Evolutionary conservation across 2,329 filamentous ascomycete genomes (phyloP).

Genomic region (Coniochaeta ligniaria): DNA sequence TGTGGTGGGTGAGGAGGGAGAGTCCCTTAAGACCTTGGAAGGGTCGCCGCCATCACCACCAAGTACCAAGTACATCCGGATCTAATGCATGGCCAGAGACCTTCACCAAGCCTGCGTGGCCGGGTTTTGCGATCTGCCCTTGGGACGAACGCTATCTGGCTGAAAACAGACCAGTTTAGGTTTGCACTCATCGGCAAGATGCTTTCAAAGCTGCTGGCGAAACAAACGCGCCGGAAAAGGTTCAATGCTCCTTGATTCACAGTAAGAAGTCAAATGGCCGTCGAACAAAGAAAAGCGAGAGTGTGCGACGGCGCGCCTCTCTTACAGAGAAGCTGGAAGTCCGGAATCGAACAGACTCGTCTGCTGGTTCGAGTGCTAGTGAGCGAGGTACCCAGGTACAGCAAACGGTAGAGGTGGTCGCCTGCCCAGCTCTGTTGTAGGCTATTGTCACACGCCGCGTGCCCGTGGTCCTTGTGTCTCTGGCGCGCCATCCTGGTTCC

Average conservation of each 20-base stretch:
- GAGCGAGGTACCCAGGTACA: neutral
- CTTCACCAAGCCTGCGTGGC: neutral
- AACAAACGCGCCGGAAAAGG: neutral
- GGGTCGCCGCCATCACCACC: neutral
- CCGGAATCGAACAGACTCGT: neutral
- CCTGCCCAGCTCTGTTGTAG: neutral
- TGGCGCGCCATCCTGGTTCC: constrained; percentile 1
- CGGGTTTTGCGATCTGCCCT: neutral
- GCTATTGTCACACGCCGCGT: neutral
- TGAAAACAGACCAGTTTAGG: neutral
- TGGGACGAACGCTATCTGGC: neutral
- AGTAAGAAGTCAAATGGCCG: neutral
- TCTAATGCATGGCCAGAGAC: neutral
- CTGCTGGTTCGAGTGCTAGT: neutral
- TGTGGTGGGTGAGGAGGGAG: neutral
- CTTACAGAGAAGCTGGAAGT: too few species aligned
- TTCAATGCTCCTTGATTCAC: neutral
- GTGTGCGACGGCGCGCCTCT: too few species aligned
- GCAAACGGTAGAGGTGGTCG: neutral
- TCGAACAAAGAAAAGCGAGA: neutral
- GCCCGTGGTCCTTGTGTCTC: neutral
- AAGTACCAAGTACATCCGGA: neutral
- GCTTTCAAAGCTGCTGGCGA: neutral
- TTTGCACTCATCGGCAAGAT: neutral
- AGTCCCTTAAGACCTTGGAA: neutral